Base-by-base conservation (phyloP, 2,329 filamentous ascomycete species). In the Trichophyton verrucosum region DNA sequence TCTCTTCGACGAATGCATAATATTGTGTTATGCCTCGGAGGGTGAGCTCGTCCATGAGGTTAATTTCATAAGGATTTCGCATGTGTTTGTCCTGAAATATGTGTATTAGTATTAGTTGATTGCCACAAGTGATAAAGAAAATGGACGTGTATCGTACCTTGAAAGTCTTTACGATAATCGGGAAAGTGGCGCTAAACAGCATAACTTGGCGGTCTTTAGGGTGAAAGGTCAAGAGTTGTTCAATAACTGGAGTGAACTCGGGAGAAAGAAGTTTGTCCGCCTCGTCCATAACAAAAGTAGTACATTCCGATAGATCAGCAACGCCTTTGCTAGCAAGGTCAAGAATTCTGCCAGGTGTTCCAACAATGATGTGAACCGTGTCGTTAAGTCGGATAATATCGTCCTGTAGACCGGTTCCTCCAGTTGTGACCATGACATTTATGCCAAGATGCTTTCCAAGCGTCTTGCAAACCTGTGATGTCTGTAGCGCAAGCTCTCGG, bases 211-310 rank as follows among this genome's bases (percentile, higher is more conserved):
- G 88, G 72, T 99, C 92, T 75, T 94, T 96, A 65, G 94, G 92
- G 74, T 96, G 92, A 77, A 96, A 96, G 65, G 89, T 87, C 57
- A 99, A 81, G 22, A 99, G 82, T 74, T 99, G 91, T 76, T 99
- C 95, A 67, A 99, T 96, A 65, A 96, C 91, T 27, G 92, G 91
- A 5, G 94, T 99, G 73, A 99, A 99, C 73, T 99, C 94, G 62
- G 89, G 85, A 5, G 94, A 99, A 58, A 99, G 83, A 63, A 99
- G 85, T 80, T 99, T 99, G 77, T 99, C 94, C 60, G 94, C 94
- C 75, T 99, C 94, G 71, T 99, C 94, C 94, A 99, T 99, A 77
- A 99, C 90, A 73, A 99, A 99, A 71, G 95, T 97, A 69, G 91
- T 87, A 73, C 94, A 97, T 77, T 95, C 88, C 69, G 91, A 95